Evolutionary conservation across 805 yeast species (phyloP), one percentile per base, ranked within the genome.

Genomic region (Candida khao-thaluensis): DNA sequence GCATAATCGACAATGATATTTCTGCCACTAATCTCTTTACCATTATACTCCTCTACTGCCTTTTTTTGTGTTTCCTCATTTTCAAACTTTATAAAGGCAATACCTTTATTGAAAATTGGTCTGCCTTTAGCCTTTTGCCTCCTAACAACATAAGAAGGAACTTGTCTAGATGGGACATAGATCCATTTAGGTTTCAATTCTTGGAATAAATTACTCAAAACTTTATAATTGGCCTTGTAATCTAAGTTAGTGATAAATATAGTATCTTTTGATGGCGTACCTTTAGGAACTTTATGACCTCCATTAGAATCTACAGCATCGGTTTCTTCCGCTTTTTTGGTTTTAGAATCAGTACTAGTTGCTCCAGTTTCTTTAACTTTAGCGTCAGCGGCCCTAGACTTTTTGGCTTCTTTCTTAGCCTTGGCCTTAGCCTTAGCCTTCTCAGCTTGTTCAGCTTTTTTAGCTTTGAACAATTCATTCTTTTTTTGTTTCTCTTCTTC

Each of bases 21-120:
- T 59, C 85, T 76, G 36, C 84, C 95, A 44, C 77, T 77, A 50
- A 83, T 64, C 37, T 71, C 74, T 53, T 71, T 72, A 38, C 88
- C 95, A 47, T 83, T 74, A 60, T 81, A 80, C 53, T 78, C 76
- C 25, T 71, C 78, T 44, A 86, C 77, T n/a, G 95, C 96, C 56
- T 70, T 66, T 53, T 74, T 63, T 53, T 87, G 95, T 31, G 72
- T 71, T 35, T 76, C 84, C 48, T 80, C 77, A 42, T 72, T 64
- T 35, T 76, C 69, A 48, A 82, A 79, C 47, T 74, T 75, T 47
- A 80, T 76, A 54, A 82, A 77, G 3, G 83, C 85, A 58, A 76
- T 77, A 30, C 89, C 89, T 54, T 76, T 77, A 52, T 77, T 77
- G 52, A 64, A 72, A 40, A 77, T 62, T 14, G 44, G 62, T 62